Percentiles rank a stretch among this genome's conserved stretches.
These are phyloP conservation scores for Stipa capillata DNA, from an alignment of 176 grass and related monocot species.

Conservation along the genomic window DNA sequence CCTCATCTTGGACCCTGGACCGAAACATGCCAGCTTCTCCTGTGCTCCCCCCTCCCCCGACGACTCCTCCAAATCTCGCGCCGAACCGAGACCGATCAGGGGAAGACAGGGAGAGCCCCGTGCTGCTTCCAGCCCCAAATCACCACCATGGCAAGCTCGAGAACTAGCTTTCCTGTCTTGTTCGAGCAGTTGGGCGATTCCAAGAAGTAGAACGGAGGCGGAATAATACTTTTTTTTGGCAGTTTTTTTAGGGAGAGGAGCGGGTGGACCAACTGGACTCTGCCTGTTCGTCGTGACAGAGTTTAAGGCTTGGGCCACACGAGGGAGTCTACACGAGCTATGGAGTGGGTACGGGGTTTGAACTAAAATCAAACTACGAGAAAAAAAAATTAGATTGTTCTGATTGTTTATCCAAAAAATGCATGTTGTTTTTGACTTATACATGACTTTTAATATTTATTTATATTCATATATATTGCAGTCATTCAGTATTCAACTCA, in stretches of 20 bases:
- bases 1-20: slow-evolving; percentile 60
- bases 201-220: background rate
- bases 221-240: background rate
- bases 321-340: background rate
- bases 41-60: background rate
- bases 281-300: background rate
- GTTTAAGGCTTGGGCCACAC: background rate
- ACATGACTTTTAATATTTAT: no score
- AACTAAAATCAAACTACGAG: no score
- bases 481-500: no score
- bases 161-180: background rate
- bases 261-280: slow-evolving; percentile 13
- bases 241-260: background rate
- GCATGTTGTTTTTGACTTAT: no score
- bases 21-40: slow-evolving; percentile 40
- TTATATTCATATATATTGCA: no score
- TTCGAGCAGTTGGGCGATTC: background rate
- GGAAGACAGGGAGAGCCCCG: background rate
- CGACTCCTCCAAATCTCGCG: slow-evolving; percentile 20
- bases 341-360: no score
- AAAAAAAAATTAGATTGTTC: no score
- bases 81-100: slow-evolving; percentile 8
- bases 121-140: background rate
- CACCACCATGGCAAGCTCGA: background rate
- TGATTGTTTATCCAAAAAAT: no score